Base-by-base conservation (phyloP, 306 rosid genomes). In the Dalbergia cultrata region DNA sequence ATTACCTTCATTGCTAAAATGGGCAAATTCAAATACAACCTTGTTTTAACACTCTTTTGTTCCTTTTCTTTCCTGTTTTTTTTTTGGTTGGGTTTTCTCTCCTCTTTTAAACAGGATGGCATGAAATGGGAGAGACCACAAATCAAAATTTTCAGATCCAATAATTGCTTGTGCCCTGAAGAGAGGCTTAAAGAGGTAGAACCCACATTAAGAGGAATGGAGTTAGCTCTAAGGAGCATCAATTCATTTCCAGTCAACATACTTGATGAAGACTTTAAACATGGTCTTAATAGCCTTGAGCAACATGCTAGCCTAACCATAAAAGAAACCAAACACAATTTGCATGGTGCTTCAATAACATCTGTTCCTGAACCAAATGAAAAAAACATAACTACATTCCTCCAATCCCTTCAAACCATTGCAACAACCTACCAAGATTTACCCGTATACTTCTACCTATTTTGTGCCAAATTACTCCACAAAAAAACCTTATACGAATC, bases 51-150 rank as follows among this genome's bases (percentile, higher is more conserved):
- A 52, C 31, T 1, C 16, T 70, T 52, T 76, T 9, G 9, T 13
- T 57, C 35, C 0, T 9, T 10, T 11, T 9, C 22, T 26, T 14
- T 49, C 65, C n/a, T n/a, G n/a, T n/a, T n/a, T n/a, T n/a, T n/a
- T n/a, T n/a, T n/a, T n/a, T n/a, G n/a, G n/a, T n/a, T n/a, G n/a
- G n/a, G n/a, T 9, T 10, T 11, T 9, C 22, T 26, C 9, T 49
- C 65, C 1, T 67, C 58, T 13, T 31, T 37, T 13, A 26, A 49
- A 64, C 85, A 91, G 97, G 87, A 85, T 69, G 54, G 90, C 81
- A 72, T 75, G 91, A 37, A 49, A 39, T 92, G 94, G 97, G 94
- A 92, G 78, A 86, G 77, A 74, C 77, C 86, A 70, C 85, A 72
- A 1, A 44, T 78, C 31, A 82, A 54, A 33, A 12, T 77, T 44